Evolutionary conservation across 2,329 filamentous ascomycete species (phyloP).

Genomic region (Pseudocercospora pini-densiflorae): DNA sequence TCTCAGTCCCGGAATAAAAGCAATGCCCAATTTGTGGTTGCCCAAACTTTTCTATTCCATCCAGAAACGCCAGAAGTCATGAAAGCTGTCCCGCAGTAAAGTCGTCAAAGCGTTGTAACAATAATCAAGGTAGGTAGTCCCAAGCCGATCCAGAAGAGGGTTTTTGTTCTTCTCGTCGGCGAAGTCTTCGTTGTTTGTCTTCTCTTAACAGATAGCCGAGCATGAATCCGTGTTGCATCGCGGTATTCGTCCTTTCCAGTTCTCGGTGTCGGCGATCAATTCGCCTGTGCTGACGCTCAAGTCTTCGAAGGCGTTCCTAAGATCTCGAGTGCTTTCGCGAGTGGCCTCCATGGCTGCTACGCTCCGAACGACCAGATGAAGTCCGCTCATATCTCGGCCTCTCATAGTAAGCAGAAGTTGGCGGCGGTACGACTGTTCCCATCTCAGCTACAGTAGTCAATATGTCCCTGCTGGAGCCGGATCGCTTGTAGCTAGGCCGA

Average conservation of each 20-base stretch:
- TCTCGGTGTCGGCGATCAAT: not conserved
- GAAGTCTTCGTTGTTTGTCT: not conserved
- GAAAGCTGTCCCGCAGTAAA: not conserved
- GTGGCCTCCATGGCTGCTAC: not conserved
- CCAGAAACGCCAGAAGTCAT: not conserved
- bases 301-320: not conserved
- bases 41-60: not conserved
- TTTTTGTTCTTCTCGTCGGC: not conserved
- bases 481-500: not conserved
- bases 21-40: not conserved
- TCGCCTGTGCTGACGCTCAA: not conserved
- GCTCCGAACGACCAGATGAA: not conserved
- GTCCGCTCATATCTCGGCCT: not conserved
- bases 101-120: not conserved
- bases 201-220: not conserved
- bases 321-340: not conserved
- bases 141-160: not conserved
- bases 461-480: not conserved
- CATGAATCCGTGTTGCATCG: not conserved
- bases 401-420: not conserved
- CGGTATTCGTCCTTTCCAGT: not conserved
- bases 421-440: not conserved
- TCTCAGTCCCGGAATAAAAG: not conserved
- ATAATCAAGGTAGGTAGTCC: not conserved
- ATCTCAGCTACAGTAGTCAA: not conserved